Evolutionary conservation across 1,139 yeast species (phyloP).

Genomic region (Blastobotrys buckinghamii): DNA sequence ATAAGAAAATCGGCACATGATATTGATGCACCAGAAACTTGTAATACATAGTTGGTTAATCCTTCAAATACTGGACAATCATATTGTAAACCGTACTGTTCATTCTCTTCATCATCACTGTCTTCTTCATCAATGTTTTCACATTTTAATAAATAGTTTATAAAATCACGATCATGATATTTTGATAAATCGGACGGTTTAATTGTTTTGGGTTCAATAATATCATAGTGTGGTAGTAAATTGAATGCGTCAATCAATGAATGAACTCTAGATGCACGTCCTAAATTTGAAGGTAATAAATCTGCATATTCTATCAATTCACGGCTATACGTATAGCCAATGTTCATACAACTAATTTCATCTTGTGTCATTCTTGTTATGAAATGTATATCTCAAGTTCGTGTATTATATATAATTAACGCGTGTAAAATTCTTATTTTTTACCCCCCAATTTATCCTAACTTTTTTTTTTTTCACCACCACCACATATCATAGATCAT

Average conservation of each 20-base stretch:
- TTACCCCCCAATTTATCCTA: no score
- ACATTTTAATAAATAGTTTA: conserved; percentile 32
- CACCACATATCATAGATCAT: background rate
- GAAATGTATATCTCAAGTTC: no score
- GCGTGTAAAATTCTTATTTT: no score
- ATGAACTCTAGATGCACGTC: conserved; percentile 44
- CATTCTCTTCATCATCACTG: background rate
- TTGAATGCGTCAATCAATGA: conserved; percentile 42
- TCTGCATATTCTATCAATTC: conserved; percentile 39
- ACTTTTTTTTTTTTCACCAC: no score
- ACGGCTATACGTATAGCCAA: conserved; percentile 28
- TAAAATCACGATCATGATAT: conserved; percentile 38
- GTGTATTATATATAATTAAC: no score
- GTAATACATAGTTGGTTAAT: conserved; percentile 45
- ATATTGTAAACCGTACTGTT: conserved; percentile 36
- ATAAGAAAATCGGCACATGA: conserved; percentile 41
- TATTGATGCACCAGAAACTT: conserved; percentile 55
- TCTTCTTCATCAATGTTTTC: background rate
- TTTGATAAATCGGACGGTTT: conserved; percentile 34
- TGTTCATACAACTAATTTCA: no score
- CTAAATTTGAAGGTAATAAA: conserved; percentile 47
- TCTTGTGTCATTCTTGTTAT: no score
- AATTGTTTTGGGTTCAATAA: conserved; percentile 14
- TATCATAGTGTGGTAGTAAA: conserved; percentile 25
- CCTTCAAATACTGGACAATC: conserved; percentile 64